A percentile compares a stretch with the other conserved stretches of the same genome.
These are phyloP conservation scores for Fusarium sulawesiense DNA, from an alignment of 2,329 filamentous ascomycete species.

Conservation along the genomic window DNA sequence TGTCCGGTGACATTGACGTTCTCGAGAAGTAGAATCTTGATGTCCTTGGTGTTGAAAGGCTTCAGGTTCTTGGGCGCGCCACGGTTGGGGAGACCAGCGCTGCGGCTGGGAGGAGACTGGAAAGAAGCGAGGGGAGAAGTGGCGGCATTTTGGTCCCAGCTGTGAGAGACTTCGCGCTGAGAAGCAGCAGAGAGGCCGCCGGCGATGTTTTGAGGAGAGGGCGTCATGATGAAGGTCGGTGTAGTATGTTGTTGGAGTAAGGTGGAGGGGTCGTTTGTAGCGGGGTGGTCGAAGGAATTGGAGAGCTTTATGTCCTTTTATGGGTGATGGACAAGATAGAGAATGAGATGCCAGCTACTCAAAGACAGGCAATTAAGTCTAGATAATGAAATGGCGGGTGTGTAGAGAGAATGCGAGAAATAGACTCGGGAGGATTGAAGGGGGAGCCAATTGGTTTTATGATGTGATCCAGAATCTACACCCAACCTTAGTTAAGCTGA, in stretches of 20 bases:
- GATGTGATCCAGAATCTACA: slow-evolving; percentile 20
- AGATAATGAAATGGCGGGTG: background rate
- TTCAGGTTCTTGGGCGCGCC: slow-evolving; percentile 80
- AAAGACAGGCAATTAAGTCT: slow-evolving; percentile 1
- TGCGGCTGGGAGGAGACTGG: slow-evolving; percentile 76
- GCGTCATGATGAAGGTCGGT: slow-evolving; percentile 52
- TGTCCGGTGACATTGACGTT: slow-evolving; percentile 94
- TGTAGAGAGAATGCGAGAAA: slow-evolving; percentile 2
- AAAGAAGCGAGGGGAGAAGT: slow-evolving; percentile 81
- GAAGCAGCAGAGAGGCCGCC: slow-evolving; percentile 50
- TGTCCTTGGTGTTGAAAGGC: slow-evolving; percentile 94
- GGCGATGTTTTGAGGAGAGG: slow-evolving; percentile 62
- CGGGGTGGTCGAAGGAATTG: slow-evolving; percentile 18
- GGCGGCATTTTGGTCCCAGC: slow-evolving; percentile 70
- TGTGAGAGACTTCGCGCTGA: slow-evolving; percentile 63
- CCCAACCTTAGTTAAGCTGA: slow-evolving; percentile 12
- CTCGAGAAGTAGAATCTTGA: slow-evolving; percentile 95
- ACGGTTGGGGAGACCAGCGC: slow-evolving; percentile 55
- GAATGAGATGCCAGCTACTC: slow-evolving; percentile 18
- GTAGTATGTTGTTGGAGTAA: slow-evolving; percentile 44
- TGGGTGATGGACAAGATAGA: background rate
- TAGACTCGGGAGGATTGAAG: background rate
- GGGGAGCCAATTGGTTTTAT: slow-evolving; percentile 36
- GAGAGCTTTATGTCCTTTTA: slow-evolving; percentile 14
- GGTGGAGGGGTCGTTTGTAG: slow-evolving; percentile 28